phyloP scores from a whole-genome alignment of 306 rosid species.

The Dryas octopetala region DNA sequence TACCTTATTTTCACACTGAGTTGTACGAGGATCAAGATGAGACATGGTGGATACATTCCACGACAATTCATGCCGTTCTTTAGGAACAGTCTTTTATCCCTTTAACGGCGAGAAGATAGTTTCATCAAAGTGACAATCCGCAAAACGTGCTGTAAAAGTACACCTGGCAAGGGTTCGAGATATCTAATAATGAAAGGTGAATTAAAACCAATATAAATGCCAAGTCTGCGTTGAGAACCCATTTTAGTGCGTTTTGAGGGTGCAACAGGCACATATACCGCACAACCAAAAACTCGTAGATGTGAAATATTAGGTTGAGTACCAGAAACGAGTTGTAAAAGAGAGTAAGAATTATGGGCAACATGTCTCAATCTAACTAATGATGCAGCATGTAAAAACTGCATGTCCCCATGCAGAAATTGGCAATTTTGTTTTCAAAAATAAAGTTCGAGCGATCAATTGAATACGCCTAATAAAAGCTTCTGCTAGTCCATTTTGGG shows the following conservation, averaged over 20 bases:
- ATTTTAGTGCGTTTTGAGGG: constrained; percentile 1
- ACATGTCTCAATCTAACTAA: background rate
- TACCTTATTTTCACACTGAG: background rate
- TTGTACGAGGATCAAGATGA: too few relatives aligned
- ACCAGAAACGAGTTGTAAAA: background rate
- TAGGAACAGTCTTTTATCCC: background rate
- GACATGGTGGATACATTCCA: background rate
- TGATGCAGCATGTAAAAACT: background rate
- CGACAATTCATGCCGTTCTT: background rate
- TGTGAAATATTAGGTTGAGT: background rate
- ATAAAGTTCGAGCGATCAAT: background rate
- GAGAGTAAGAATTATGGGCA: background rate
- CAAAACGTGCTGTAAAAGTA: constrained; percentile 5
- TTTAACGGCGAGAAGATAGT: background rate
- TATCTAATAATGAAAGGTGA: background rate
- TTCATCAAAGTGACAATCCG: constrained; percentile 17
- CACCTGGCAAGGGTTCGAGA: background rate
- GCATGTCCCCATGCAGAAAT: background rate
- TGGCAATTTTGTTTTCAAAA: background rate
- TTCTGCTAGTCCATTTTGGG: background rate
- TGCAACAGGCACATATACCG: constrained; percentile 9
- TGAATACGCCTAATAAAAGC: background rate
- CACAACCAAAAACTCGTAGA: background rate
- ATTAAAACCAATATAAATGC: background rate
- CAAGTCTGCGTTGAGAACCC: background rate